A percentile compares a stretch with the other conserved stretches of the same genome.
phyloP scores from a whole-genome alignment of 352 stramenopile species.

The Phytophthora pisi region DNA sequence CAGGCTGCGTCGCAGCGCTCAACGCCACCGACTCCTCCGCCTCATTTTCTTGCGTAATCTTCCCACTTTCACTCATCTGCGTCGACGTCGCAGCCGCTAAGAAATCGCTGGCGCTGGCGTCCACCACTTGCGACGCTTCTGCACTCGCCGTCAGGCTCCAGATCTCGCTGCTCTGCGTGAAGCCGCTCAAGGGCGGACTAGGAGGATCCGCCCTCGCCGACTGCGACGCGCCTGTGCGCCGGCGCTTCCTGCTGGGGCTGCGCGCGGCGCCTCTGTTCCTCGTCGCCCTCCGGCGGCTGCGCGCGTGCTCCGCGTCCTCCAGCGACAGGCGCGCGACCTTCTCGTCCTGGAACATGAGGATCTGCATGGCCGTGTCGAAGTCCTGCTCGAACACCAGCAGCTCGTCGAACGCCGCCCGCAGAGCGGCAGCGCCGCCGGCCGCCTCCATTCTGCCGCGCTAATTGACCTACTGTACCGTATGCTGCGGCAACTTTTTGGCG shows the following conservation, averaged over 20 bases:
- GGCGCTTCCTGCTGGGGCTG: conserved; percentile 17
- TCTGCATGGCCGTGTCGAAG: conserved; percentile 73
- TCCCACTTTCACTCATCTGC: not conserved
- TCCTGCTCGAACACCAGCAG: conserved; percentile 68
- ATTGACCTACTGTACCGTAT: not conserved
- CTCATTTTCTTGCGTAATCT: not conserved
- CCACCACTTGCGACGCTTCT: not conserved
- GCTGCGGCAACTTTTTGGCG: conserved; percentile 20
- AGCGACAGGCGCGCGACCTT: conserved; percentile 48
- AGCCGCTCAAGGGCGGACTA: not conserved
- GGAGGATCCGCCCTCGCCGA: conserved; percentile 6
- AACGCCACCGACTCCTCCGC: conserved; percentile 7
- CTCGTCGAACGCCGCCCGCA: conserved; percentile 25
- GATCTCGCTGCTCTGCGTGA: conserved; percentile 4
- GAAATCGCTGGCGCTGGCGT: not conserved
- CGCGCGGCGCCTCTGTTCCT: conserved; percentile 12
- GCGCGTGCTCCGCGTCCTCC: conserved; percentile 45
- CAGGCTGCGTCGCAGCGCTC: not conserved
- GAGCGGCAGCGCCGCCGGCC: not conserved
- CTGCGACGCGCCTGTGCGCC: conserved; percentile 8
- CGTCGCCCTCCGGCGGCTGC: conserved; percentile 6
- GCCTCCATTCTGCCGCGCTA: conserved; percentile 11
- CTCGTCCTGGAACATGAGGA: conserved; percentile 60
- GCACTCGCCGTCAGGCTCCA: not conserved
- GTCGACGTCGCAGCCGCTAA: not conserved